Base-by-base conservation (phyloP, 2,329 filamentous ascomycete genomes). In the Alternaria novae-zelandiae region DNA sequence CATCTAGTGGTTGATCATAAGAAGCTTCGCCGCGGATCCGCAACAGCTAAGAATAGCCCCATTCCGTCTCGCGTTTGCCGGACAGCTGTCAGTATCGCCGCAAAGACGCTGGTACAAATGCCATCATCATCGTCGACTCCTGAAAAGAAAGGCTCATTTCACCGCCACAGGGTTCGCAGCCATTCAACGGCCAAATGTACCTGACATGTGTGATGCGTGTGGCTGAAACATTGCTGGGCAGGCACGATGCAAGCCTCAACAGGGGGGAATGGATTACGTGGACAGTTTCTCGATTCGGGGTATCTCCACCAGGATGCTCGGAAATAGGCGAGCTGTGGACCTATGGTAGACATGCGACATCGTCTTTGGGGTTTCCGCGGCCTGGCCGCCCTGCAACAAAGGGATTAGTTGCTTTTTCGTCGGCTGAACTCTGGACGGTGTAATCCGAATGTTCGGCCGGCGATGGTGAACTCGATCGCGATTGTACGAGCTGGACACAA, bases 201-300 rank as follows among this genome's bases (percentile, higher is more conserved):
- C 57, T 60, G 41, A 20, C 12, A 32, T 43, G 32, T 20, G 30
- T 23, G 30, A 21, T 23, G 20, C 49, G 41, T 54, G 53, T 47
- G 61, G 61, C 58, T 64, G 57, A 63, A 54, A 63, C 60, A 10
- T 1, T 6, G 0, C 36, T 41, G 36, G 36, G 36, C 36, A 49
- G 56, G 58, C 41, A 54, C 53, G 20, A 20, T 23, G 41, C 45
- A 54, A 54, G 46, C 46, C 58, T 57, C 47, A 32, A 61, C 59
- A 64, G 58, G 61, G 36, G 61, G 58, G n/a, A 17, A 56, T n/a
- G n/a, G 53, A 54, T 61, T 64, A 64, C 61, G 61, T 61, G 57
- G 57, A 61, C 58, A 28, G 30, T 6, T n/a, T 21, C 58, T 56
- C 46, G 36, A 57, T 54, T 61, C 6, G 57, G 58, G 43, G 30